phyloP scores from a whole-genome alignment of 768 basidiomycete species.

The Suillus tomentosus region DNA sequence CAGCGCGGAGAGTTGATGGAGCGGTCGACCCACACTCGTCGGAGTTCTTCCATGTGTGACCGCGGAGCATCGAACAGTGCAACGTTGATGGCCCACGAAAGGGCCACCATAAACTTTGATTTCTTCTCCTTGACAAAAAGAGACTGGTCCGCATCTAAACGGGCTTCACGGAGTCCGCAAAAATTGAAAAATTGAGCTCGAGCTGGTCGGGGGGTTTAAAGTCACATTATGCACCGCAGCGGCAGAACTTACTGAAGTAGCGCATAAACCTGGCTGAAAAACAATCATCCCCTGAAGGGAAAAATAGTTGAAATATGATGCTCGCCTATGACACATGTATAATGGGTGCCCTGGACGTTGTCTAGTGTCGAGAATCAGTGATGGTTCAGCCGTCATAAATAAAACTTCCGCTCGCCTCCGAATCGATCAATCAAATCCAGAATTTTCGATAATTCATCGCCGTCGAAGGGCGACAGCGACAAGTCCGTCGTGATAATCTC shows the following conservation, averaged over 20 bases:
- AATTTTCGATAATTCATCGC: conserved; percentile 10
- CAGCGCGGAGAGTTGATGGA: conserved; percentile 41
- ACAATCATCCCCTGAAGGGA: background rate
- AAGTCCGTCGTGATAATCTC: conserved; percentile 12
- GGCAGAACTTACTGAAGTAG: conserved; percentile 38
- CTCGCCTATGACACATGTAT: conserved; percentile 8
- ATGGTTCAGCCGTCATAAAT: background rate
- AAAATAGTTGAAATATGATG: background rate
- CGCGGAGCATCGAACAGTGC: conserved; percentile 47
- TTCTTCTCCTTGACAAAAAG: conserved; percentile 26
- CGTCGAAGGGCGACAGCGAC: conserved; percentile 14
- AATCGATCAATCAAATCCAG: conserved; percentile 12
- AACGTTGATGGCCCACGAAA: background rate
- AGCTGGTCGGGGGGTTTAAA: conserved; percentile 11
- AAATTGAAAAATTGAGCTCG: conserved; percentile 45
- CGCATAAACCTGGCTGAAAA: conserved; percentile 45
- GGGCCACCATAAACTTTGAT: conserved; percentile 9
- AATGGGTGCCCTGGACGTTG: background rate
- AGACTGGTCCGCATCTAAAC: conserved; percentile 46
- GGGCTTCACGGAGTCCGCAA: conserved; percentile 47
- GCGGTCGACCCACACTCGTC: conserved; percentile 47
- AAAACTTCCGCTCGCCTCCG: conserved; percentile 1
- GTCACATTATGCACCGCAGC: background rate
- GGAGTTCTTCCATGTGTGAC: conserved; percentile 41
- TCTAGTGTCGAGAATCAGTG: conserved; percentile 1